Evolutionary conservation across 2,329 filamentous ascomycete species (phyloP).

Genomic region (Curvularia sp.): DNA sequence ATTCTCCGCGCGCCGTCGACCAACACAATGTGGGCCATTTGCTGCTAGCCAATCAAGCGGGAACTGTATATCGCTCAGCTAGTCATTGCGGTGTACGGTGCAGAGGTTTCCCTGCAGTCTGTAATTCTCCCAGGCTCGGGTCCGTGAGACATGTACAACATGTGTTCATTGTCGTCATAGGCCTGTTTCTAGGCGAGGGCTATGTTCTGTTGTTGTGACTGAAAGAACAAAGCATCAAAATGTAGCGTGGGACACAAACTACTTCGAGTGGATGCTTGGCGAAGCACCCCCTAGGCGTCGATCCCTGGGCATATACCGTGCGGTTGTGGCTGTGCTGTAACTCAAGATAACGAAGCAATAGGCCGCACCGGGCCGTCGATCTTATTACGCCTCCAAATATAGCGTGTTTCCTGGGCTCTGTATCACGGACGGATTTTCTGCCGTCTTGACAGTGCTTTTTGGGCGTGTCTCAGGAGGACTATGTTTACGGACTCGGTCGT

Average conservation of each 20-base stretch:
- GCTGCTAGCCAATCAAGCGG: conserved; percentile 1
- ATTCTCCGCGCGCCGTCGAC: conserved; percentile 8
- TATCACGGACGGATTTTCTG: conserved; percentile 1
- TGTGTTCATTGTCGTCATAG: not conserved
- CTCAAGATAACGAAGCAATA: conserved; percentile 38
- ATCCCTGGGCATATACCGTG: conserved; percentile 17
- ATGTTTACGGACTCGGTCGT: conserved; percentile 3
- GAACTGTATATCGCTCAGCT: conserved; percentile 1
- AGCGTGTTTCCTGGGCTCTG: conserved; percentile 9
- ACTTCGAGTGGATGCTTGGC: conserved; percentile 15
- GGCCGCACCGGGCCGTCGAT: conserved; percentile 17
- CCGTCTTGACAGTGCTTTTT: conserved; percentile 8
- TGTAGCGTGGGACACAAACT: conserved; percentile 16
- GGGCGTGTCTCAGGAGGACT: not conserved
- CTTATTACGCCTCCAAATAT: conserved; percentile 22
- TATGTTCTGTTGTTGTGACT: conserved; percentile 4
- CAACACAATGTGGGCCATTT: conserved; percentile 1
- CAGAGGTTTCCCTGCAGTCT: conserved; percentile 11
- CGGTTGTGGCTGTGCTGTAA: conserved; percentile 37
- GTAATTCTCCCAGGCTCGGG: not conserved
- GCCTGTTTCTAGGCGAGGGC: not conserved
- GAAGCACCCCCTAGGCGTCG: conserved; percentile 19
- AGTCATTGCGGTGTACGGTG: conserved; percentile 11
- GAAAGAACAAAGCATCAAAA: conserved; percentile 16
- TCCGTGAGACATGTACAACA: not conserved